Base-by-base conservation (phyloP, 75 land plant genomes). In the Chamaecyparis obtusa region DNA sequence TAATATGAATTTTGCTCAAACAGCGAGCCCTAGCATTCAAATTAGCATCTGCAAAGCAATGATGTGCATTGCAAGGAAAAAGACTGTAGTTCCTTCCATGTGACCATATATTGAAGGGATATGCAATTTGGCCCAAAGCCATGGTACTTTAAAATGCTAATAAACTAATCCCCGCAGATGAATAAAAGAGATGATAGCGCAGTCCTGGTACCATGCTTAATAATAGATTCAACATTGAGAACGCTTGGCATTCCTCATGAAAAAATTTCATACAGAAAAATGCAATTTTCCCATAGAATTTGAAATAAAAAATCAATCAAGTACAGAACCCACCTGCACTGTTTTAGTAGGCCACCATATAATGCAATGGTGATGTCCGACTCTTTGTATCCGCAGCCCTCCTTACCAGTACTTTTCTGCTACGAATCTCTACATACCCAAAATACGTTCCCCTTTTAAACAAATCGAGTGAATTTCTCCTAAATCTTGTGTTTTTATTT, bases 111-210 rank as follows among this genome's bases (percentile, higher is more conserved):
- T 46, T n/a, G 30, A 81, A 81, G 48, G 83, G 33, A 46, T 27
- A n/a, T 46, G 54, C 83, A 46, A 81, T 27, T 43, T 81, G 83
- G 48, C 49, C 49, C 83, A 46, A 81, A 81, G 83, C 46, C 83
- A 81, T 81, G 1, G 15, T 74, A 43, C n/a, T 49, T n/a, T 51
- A 81, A 81, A 81, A 27, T 81, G 83, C 46, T 46, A 7, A 11
- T 44, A 43, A n/a, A 0, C 51, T 81, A 27, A 81, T n/a, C 51
- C 69, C 83, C 54, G n/a, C 83, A 44, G 46, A 81, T 3, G 54
- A 51, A 51, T 51, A 51, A 51, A 81, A n/a, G 24, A 81, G 27
- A 46, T 9, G 48, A 81, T 7, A 81, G 37, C n/a, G n/a, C 32
- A 11, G n/a, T n/a, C 46, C 51, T n/a, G 32, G 32, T 44, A 81